Percentiles rank a stretch among this genome's conserved stretches.
Conservation (phyloP, 371 early-diverging fungal species). For the Haplosporangium sp. region DNA sequence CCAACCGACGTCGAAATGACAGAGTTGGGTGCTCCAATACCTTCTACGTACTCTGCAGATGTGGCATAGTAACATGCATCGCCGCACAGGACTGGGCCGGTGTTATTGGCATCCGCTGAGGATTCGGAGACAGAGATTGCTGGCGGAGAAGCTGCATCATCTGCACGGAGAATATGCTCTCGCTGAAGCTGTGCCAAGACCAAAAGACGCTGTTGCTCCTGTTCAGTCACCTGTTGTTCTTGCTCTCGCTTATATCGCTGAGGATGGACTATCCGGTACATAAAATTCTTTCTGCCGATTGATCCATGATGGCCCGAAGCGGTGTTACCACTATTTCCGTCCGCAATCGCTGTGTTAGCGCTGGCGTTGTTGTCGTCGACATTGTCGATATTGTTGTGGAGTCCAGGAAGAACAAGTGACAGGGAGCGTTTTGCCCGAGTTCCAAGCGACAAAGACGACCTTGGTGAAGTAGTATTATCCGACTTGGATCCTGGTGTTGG, state of each 20-base stretch:
- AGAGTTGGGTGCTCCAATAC: slow-evolving; percentile 37
- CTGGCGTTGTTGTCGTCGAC: neutral
- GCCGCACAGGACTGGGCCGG: slow-evolving; percentile 7
- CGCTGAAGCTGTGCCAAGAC: slow-evolving; percentile 30
- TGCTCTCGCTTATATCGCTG: slow-evolving; percentile 50
- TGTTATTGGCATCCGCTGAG: neutral
- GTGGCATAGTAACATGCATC: slow-evolving; percentile 42
- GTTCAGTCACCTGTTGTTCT: slow-evolving; percentile 28
- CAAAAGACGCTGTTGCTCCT: slow-evolving; percentile 35
- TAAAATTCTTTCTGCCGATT: slow-evolving; percentile 21
- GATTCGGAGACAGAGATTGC: neutral
- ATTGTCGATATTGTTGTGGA: slow-evolving; percentile 1
- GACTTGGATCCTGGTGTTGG: neutral
- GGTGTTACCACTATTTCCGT: neutral
- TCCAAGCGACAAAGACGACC: slow-evolving; percentile 21
- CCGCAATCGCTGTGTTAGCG: neutral
- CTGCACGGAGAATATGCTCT: slow-evolving; percentile 12
- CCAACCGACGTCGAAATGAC: slow-evolving; percentile 50
- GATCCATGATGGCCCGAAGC: slow-evolving; percentile 16
- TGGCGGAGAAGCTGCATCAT: neutral
- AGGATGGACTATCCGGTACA: slow-evolving; percentile 50
- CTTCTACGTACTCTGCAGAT: slow-evolving; percentile 42
- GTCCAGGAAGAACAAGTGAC: slow-evolving; percentile 27
- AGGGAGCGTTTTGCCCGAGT: slow-evolving; percentile 36
- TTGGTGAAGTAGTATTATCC: neutral